Evolutionary conservation across 768 basidiomycete species (phyloP), one percentile per base, ranked within the genome.

Genomic region (Boletus rubescentipes): DNA sequence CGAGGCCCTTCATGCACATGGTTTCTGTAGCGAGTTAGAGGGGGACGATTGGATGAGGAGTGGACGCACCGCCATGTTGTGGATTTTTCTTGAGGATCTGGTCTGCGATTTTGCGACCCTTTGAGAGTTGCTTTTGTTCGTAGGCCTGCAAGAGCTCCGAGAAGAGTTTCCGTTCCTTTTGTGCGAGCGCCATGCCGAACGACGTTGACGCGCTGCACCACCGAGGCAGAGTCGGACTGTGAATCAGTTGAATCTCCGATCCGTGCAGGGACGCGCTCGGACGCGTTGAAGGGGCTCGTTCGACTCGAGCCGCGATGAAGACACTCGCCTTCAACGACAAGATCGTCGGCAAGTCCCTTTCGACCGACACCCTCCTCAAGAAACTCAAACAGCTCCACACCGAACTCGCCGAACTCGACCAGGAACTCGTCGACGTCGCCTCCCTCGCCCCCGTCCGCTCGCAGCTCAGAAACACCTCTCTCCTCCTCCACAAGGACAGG

Each of bases 61-160:
- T n/a, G 30, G n/a, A 60, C 83, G 44, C 64, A 93, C 96, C 95
- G 64, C 96, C 97, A 79, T 99, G 94, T 39, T 96, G 87, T 0
- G 97, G 94, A 64, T 86, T 84, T 76, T 96, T 97, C 75, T 93
- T 95, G 68, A 99, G 84, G 69, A 98, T 94, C 64, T 85, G 84
- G 73, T 98, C 94, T 2, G 93, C 91, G 8, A 88, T 84, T 71
- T 97, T 97, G 55, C 89, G 80, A 21, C 87, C 95, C 63, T 92
- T 92, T 64, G 93, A 87, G 68, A 93, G 85, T 65, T 92, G 87
- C 63, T 91, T 83, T 11, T 86, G 79, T 73, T 99, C 97, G 71
- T 98, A 98, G 12, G 89, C 79, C 20, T 84, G 85, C 18, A 97
- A 74, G 35, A 97, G 77, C 61, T 94, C 91, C 62, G 87, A 87